Evolutionary conservation across 192 early-diverging fungal species (phyloP), one percentile per base, ranked within the genome.

Genomic region (Coemansia aciculifera): DNA sequence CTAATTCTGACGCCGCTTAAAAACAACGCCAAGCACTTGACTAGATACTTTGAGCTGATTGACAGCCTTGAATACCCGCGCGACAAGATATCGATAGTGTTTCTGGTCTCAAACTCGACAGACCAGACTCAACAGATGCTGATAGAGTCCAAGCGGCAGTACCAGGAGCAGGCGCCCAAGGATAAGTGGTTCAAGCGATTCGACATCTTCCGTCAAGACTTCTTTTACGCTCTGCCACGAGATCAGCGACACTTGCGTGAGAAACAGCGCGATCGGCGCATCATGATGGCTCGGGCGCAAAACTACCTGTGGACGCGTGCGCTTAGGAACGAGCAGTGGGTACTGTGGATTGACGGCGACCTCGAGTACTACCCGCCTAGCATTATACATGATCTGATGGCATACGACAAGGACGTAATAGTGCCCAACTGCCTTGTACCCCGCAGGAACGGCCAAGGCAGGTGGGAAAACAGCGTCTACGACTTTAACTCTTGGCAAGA

Each of bases 301-400:
- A 91, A 90, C 56, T 80, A 75, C 17, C 66, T 90, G 27, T 77
- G 89, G 68, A 80, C 84, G 1, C 73, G 85, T 8, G 83, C 90
- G 1, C 66, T 91, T 9, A 56, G 71, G 23, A 79, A 86, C 61
- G 86, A 88, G 36, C 80, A 85, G 12, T 91, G 90, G 90, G 89
- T 91, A 12, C 79, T 91, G 9, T 91, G 90, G 90, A 73, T 91
- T 5, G 90, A 91, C 54, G 86, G 85, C 9, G 90, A 91, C 73
- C 84, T 91, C 29, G 74, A 87, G 23, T 82, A 86, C 61, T 91
- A 90, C 46, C 85, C 90, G 7, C 78, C 82, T 10, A 84, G 81
- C 19, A 63, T 90, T 43, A 54, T 90, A n/a, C 74, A 80, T 27
- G 85, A 89, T 32, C 64, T 91, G 68, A 91, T 89, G 69, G 66